These are phyloP conservation scores for Pythium volutum DNA, from an alignment of 352 stramenopile genomes.

Conservation along the genomic window DNA sequence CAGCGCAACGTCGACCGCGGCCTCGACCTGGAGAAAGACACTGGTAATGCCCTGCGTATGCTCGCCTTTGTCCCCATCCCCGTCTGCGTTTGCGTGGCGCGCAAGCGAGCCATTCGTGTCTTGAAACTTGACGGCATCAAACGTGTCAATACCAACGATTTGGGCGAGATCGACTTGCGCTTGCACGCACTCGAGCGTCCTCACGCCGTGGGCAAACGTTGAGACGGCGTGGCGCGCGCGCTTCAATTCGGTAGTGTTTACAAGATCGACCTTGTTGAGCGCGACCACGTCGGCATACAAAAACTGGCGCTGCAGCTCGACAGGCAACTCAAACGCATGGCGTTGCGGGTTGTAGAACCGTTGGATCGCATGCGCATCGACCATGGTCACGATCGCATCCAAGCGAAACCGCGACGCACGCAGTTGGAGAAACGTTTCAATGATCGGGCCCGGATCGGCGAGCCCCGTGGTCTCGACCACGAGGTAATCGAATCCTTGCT, in stretches of 20 bases:
- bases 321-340: slow-evolving; percentile 36
- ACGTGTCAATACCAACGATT: slow-evolving; percentile 71
- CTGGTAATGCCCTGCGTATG: slow-evolving; percentile 59
- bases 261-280: slow-evolving; percentile 73
- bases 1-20: slow-evolving; percentile 39
- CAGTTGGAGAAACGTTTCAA: slow-evolving; percentile 95
- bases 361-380: slow-evolving; percentile 84
- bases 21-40: slow-evolving; percentile 51
- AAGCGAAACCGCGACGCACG: slow-evolving; percentile 90
- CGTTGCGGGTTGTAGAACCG: slow-evolving; percentile 31
- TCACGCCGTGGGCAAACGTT: slow-evolving; percentile 48
- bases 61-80: slow-evolving; percentile 17
- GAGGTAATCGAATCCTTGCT: slow-evolving; percentile 94
- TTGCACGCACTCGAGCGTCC: slow-evolving; percentile 43
- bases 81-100: too few relatives aligned
- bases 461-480: slow-evolving; percentile 97
- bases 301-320: slow-evolving; percentile 62
- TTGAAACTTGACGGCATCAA: slow-evolving; percentile 62
- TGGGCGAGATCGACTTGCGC: slow-evolving; percentile 45
- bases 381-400: slow-evolving; percentile 95
- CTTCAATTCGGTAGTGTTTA: slow-evolving; percentile 30
- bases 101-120: slow-evolving; percentile 1
- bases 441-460: slow-evolving; percentile 95
- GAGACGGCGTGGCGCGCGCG: slow-evolving; percentile 34
- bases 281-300: slow-evolving; percentile 70